Evolutionary conservation across 2,329 filamentous ascomycete genomes (phyloP).

Genomic region (Lecanicillium sp.): DNA sequence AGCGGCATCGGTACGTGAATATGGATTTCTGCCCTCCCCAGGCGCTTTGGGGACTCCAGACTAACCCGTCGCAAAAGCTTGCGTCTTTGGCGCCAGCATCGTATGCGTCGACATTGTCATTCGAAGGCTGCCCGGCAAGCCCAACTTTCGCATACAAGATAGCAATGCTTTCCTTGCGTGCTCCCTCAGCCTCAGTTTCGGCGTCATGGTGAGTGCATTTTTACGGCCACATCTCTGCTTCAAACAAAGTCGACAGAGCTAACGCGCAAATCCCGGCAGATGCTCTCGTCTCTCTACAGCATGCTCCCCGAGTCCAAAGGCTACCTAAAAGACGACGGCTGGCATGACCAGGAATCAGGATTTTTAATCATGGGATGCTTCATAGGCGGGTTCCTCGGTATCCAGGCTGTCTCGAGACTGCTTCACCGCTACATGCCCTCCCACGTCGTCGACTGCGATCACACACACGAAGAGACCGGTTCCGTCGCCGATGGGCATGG

Average conservation of each 20-base stretch:
- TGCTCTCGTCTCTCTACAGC: conserved; percentile 86
- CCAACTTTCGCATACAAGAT: conserved; percentile 78
- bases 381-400: conserved; percentile 63
- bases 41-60: conserved; percentile 7
- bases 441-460: conserved; percentile 74
- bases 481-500: conserved; percentile 21
- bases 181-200: conserved; percentile 87
- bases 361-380: conserved; percentile 65
- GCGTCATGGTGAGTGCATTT: conserved; percentile 89
- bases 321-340: conserved; percentile 65
- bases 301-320: conserved; percentile 83
- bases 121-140: conserved; percentile 63
- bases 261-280: conserved; percentile 38
- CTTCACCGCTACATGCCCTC: conserved; percentile 70
- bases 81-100: conserved; percentile 69
- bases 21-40: neutral
- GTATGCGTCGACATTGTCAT: conserved; percentile 81
- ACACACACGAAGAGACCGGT: conserved; percentile 52
- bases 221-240: too few relatives aligned
- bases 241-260: too few relatives aligned
- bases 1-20: conserved; percentile 58
- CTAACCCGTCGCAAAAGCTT: conserved; percentile 35
- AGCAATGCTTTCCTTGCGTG: conserved; percentile 82
- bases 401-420: conserved; percentile 64
- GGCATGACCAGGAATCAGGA: conserved; percentile 58